These are phyloP conservation scores for Ceratocystis diversiconidia DNA, from an alignment of 2,329 filamentous ascomycete genomes.

Conservation along the genomic window DNA sequence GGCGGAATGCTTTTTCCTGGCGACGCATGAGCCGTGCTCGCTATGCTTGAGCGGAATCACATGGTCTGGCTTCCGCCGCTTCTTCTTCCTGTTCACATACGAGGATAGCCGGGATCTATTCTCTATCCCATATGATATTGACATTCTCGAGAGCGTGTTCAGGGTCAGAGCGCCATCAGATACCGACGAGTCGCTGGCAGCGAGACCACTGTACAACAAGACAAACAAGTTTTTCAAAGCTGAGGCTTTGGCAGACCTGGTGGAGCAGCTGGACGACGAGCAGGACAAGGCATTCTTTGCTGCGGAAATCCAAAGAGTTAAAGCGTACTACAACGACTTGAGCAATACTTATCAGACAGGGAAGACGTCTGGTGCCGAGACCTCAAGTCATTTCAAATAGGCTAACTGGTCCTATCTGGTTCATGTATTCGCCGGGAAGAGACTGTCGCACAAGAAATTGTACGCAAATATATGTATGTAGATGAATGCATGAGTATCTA, in stretches of 20 bases:
- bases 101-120: constrained; percentile 44
- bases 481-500: background rate
- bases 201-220: constrained; percentile 38
- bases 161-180: constrained; percentile 31
- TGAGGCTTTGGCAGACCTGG: constrained; percentile 29
- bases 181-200: constrained; percentile 26
- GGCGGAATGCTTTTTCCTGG: constrained; percentile 41
- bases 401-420: background rate
- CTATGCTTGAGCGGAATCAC: constrained; percentile 43
- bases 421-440: background rate
- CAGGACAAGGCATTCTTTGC: constrained; percentile 26
- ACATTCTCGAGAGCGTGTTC: constrained; percentile 42
- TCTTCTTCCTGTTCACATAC: constrained; percentile 46
- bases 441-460: background rate
- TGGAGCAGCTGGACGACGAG: constrained; percentile 26
- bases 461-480: background rate
- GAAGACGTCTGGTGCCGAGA: constrained; percentile 31
- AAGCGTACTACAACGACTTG: constrained; percentile 33
- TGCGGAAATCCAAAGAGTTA: constrained; percentile 34
- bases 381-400: constrained; percentile 36
- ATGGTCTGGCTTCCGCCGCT: constrained; percentile 42
- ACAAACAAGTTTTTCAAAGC: constrained; percentile 41
- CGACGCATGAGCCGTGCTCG: constrained; percentile 45
- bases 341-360: constrained; percentile 37
- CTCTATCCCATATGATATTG: constrained; percentile 42